A percentile compares a stretch with the other conserved stretches of the same genome.
phyloP scores from a whole-genome alignment of 306 rosid species.

The Vigna trinervia region DNA sequence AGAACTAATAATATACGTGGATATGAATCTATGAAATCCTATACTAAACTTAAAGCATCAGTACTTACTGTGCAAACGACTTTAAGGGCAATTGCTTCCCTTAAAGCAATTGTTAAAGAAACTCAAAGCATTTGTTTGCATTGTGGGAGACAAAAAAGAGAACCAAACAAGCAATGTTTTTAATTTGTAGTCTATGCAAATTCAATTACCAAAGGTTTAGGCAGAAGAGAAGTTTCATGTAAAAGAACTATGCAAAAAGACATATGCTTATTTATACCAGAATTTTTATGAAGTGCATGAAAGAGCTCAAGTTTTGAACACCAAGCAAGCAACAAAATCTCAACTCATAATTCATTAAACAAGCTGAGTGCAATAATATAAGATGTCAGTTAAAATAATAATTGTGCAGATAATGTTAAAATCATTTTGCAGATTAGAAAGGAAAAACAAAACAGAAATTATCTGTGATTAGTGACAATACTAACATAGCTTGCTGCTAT shows the following conservation, averaged over 20 bases:
- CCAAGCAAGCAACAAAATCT: not conserved
- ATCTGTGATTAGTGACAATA: too few relatives aligned
- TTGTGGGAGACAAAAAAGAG: too few relatives aligned
- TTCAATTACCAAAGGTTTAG: constrained; percentile 3
- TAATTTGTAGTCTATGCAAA: not conserved
- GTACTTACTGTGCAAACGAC: constrained; percentile 84
- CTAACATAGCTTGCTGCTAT: too few relatives aligned
- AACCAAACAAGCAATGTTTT: too few relatives aligned
- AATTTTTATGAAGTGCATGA: not conserved
- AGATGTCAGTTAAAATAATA: too few relatives aligned
- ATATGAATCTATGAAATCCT: constrained; percentile 65
- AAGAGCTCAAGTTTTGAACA: constrained; percentile 26
- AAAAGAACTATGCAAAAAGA: not conserved
- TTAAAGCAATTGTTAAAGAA: constrained; percentile 33
- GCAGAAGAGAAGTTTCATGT: constrained; percentile 11
- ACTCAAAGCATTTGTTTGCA: too few relatives aligned
- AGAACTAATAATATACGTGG: constrained; percentile 51
- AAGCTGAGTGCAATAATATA: not conserved
- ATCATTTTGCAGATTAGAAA: too few relatives aligned
- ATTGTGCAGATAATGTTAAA: too few relatives aligned
- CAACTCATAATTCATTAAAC: constrained; percentile 1
- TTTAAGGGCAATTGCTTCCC: constrained; percentile 84
- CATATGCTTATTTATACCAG: not conserved
- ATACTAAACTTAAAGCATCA: constrained; percentile 62
- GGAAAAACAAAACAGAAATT: too few relatives aligned